Base-by-base conservation (phyloP, 164 flowering plant species). In the Aristolochia californica region DNA sequence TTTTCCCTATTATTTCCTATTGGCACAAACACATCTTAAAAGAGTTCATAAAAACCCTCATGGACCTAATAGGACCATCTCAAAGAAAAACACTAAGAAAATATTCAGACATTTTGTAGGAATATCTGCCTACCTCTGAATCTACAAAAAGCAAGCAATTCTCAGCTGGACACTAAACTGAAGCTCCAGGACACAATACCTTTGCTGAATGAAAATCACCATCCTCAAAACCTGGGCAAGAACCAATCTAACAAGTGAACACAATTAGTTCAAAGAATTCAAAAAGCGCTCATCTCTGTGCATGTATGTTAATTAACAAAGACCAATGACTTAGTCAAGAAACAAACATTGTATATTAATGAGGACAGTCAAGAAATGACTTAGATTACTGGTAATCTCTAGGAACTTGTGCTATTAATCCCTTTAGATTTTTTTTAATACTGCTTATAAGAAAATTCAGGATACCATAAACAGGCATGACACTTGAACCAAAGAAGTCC, bases 181-280 rank as follows among this genome's bases (percentile, higher is more conserved):
- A 81, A 74, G 95, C 84, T 25, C 87, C 96, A 53, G 99, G 97
- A 17, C 95, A 81, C 54, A 70, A 34, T 61, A 93, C 67, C 62
- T 82, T 87, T 43, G 96, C 83, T 62, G 74, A 73, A 49, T 85
- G 93, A 75, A 93, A 93, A 48, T 81, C 88, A 45, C 97, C 97
- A 73, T 93, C 97, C 75, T 93, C 96, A 81, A 87, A 89, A 48
- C 99, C 99, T 55, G 99, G 99, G 61, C 72, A 79, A 56, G 95
- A 89, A 71, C 99, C 99, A 72, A 93, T 89, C 97, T 93, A 80
- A 66, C 59, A 76, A 59, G 74, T 52, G 68, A 63, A 66, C 66
- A 17, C 44, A 27, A 13, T 57, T 62, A 71, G 65, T 55, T 25
- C 30, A 21, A 30, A 58, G 27, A 50, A 26, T 4, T 50, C n/a